Evolutionary conservation across 345 rosid genomes (phyloP), one percentile per base, ranked within the genome.

Genomic region (Linum tenue): DNA sequence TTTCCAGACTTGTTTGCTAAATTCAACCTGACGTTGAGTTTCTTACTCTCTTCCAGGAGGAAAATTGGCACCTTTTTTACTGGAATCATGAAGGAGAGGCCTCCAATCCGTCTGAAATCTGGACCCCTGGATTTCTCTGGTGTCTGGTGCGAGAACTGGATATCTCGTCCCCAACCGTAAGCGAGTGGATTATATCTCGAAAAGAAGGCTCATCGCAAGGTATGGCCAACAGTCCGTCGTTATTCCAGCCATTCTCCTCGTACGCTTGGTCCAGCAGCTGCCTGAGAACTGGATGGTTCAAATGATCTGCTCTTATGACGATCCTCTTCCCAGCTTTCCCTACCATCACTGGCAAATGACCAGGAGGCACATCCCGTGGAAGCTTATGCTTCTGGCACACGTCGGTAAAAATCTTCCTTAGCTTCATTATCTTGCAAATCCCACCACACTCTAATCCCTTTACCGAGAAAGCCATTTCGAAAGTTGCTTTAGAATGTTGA

Each of bases 301-400:
- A 53, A 67, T 73, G 69, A 62, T 68, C 75, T 51, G 77, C 73
- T 69, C 59, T 76, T 6, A 66, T 64, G 61, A 72, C 57, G 14
- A 66, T 63, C 58, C 83, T 76, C 72, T 41, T 51, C 37, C 78
- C 37, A 57, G 72, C 66, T 53, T 59, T 68, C 16, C 81, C 79
- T 5, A 76, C 76, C 15, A 69, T 67, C 64, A 76, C 77, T 51
- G 77, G 75, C 11, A 75, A 67, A 61, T 73, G 74, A 35, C 78
- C 77, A 6, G 70, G 72, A 17, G 76, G 76, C 7, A 80, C 78
- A 63, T 78, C 79, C 3, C 40, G 57, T 14, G 80, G 71, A 56
- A 63, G 67, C 42, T 64, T 76, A 67, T 69, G 65, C 64, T 70
- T 80, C 39, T 69, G 2, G 75, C 73, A 64, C 5, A 57, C 7